Conservation (phyloP, 345 rosid species). For the Eucalyptus globulus region DNA sequence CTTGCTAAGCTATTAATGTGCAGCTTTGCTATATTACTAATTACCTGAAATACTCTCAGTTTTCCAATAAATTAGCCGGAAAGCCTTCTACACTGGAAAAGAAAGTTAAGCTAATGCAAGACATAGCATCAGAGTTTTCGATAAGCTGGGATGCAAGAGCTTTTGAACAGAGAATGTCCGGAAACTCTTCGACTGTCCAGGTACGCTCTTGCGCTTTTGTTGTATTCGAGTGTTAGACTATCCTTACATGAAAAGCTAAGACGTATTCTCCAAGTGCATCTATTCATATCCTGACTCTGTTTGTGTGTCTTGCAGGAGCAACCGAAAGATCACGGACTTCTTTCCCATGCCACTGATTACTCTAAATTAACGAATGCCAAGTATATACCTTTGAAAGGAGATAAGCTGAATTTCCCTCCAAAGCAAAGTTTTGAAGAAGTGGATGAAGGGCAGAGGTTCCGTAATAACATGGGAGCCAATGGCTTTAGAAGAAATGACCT, state of each 20-base stretch:
- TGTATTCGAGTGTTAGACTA: background rate
- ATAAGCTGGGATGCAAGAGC: slow-evolving; percentile 65
- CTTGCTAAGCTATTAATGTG: background rate
- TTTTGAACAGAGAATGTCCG: slow-evolving; percentile 39
- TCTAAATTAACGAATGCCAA: slow-evolving; percentile 18
- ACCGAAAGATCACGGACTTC: slow-evolving; percentile 13
- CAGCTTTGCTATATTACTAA: background rate
- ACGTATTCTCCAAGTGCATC: background rate
- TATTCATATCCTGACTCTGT: background rate
- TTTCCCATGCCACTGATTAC: slow-evolving; percentile 7
- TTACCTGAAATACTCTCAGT: slow-evolving; percentile 26
- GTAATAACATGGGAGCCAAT: slow-evolving; percentile 9
- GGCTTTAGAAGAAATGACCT: slow-evolving; percentile 6
- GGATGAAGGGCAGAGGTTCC: slow-evolving; percentile 9
- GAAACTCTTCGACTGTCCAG: slow-evolving; percentile 25
- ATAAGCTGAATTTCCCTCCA: background rate
- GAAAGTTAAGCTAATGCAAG: slow-evolving; percentile 66
- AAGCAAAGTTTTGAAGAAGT: background rate
- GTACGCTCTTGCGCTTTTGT: slow-evolving; percentile 20
- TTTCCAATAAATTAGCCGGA: slow-evolving; percentile 46
- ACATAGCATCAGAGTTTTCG: slow-evolving; percentile 68
- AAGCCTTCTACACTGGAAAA: slow-evolving; percentile 43
- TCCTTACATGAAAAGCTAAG: background rate
- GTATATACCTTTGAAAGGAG: slow-evolving; percentile 8
- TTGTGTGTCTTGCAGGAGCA: slow-evolving; percentile 28